A percentile compares a stretch with the other conserved stretches of the same genome.
Conservation (phyloP, 1,139 yeast species). For the Taphrina pruni region DNA sequence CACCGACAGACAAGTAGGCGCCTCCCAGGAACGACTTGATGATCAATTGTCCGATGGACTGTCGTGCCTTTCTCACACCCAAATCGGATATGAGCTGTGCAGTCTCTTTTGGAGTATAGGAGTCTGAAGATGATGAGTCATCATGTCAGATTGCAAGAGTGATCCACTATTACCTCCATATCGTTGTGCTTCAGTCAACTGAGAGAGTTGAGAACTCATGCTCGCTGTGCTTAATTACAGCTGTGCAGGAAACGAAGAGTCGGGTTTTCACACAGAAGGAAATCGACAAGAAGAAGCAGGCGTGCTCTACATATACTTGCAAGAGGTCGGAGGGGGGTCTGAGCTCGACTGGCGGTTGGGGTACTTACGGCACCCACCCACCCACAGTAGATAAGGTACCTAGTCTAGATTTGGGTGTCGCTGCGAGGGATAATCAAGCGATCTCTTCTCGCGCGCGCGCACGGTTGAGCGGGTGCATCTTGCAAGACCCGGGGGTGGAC, state of each 20-base stretch:
- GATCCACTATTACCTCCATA: conserved; percentile 16
- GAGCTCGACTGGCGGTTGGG: background rate
- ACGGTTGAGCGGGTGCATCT: too few species aligned
- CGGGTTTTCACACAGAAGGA: background rate
- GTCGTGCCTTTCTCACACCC: conserved; percentile 45
- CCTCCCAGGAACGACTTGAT: conserved; percentile 63
- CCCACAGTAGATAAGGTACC: too few species aligned
- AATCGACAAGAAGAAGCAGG: background rate
- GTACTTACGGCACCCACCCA: too few species aligned
- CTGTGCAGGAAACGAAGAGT: background rate
- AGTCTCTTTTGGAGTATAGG: conserved; percentile 45
- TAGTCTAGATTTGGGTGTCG: too few species aligned
- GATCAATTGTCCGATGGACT: conserved; percentile 43
- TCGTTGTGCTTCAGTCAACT: conserved; percentile 22
- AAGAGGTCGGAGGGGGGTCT: background rate
- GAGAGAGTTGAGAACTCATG: background rate
- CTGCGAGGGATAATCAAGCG: too few species aligned
- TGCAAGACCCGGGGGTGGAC: background rate
- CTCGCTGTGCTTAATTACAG: background rate
- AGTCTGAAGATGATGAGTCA: background rate
- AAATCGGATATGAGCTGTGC: conserved; percentile 44
- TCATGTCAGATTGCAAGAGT: background rate
- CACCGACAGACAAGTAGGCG: conserved; percentile 70
- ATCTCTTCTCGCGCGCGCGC: too few species aligned
- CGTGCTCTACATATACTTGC: background rate